Percentiles rank a stretch among this genome's conserved stretches.
These are phyloP conservation scores for Naganishia onofrii DNA, from an alignment of 768 basidiomycete species.

Conservation along the genomic window DNA sequence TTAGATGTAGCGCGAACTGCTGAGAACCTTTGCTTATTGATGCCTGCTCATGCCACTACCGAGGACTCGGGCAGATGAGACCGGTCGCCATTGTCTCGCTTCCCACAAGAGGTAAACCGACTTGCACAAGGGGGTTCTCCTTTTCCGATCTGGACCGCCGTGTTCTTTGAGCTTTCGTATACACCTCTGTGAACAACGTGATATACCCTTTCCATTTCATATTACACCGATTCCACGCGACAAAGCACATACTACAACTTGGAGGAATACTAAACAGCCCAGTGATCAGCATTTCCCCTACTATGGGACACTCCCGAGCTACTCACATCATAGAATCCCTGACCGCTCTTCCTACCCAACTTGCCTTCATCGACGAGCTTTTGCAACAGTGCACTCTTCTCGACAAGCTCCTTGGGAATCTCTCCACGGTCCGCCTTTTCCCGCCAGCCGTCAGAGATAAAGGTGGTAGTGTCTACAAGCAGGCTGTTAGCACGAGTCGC, in stretches of 20 bases:
- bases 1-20: no score
- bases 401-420: slow-evolving; percentile 48
- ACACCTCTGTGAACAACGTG: not conserved
- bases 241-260: slow-evolving; percentile 7
- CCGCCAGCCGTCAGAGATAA: slow-evolving; percentile 54
- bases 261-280: slow-evolving; percentile 2
- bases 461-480: slow-evolving; percentile 47
- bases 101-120: no score
- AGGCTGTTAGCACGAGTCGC: slow-evolving; percentile 4
- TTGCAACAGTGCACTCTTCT: slow-evolving; percentile 51
- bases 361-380: slow-evolving; percentile 53
- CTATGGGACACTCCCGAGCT: not conserved
- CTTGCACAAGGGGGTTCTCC: no score
- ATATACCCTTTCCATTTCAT: not conserved
- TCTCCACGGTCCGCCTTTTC: slow-evolving; percentile 50
- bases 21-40: no score
- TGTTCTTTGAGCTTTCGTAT: no score
- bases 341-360: slow-evolving; percentile 54
- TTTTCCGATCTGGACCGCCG: no score
- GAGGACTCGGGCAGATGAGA: no score
- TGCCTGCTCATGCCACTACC: no score
- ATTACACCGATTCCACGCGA: not conserved
- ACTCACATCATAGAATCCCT: slow-evolving; percentile 55
- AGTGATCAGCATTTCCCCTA: not conserved
- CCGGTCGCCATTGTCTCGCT: no score